Conservation (phyloP, 306 rosid species). For the Myrica gale region DNA sequence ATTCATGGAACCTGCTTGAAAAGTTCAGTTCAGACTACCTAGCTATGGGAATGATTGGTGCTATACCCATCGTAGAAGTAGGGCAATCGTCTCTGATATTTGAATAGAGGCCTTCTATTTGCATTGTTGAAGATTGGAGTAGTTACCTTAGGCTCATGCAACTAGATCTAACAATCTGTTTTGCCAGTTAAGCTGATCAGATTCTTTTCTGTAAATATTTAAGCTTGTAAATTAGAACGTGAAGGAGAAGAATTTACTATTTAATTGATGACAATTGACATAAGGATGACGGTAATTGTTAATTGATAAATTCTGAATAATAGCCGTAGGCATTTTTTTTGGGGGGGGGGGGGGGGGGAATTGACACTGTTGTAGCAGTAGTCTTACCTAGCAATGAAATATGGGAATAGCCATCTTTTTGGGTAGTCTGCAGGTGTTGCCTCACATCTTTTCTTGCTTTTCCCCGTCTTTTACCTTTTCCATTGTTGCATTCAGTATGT, state of each 20-base stretch:
- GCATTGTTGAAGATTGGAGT: background rate
- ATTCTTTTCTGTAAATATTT: conserved; percentile 3
- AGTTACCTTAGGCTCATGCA: background rate
- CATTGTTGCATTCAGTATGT: too few relatives aligned
- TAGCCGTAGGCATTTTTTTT: too few relatives aligned
- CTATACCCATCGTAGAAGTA: background rate
- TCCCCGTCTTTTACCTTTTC: too few relatives aligned
- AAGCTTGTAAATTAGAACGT: background rate
- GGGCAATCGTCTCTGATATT: background rate
- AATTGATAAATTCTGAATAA: background rate
- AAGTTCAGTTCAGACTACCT: conserved; percentile 13
- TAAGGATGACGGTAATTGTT: background rate
- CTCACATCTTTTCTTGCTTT: too few relatives aligned
- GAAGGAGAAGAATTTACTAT: background rate
- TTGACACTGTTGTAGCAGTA: too few relatives aligned
- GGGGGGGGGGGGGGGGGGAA: too few relatives aligned
- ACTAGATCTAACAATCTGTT: background rate
- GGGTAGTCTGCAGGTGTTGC: too few relatives aligned
- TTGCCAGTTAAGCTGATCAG: background rate
- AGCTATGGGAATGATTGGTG: background rate
- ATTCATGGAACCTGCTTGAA: conserved; percentile 32
- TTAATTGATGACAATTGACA: background rate
- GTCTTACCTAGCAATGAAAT: too few relatives aligned
- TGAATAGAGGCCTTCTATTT: background rate
- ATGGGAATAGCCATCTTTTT: too few relatives aligned